Base-by-base conservation (phyloP, 768 basidiomycete genomes). In the Amanita rimosa region DNA sequence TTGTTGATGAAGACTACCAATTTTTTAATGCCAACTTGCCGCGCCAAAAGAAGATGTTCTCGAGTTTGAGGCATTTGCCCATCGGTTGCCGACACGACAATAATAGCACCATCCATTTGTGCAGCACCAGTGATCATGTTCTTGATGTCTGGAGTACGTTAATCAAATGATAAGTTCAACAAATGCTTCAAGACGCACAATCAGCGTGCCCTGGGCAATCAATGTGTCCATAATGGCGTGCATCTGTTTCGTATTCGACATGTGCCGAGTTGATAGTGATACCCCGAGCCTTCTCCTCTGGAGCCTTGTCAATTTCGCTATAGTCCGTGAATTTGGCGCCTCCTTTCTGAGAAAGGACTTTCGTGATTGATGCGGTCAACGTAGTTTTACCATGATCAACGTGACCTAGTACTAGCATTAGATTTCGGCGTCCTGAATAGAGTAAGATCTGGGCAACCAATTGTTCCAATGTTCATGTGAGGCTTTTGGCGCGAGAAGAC, bases 1-100 rank as follows among this genome's bases (percentile, higher is more conserved):
- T 99, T 99, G 85, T 99, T 99, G 67, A 99, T 93, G 75, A 96
- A 99, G 55, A 99, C 96, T 51, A 98, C 92, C 33, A 99, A 80
- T 66, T 84, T 87, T 70, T 94, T 92, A 62, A 99, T 86, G 55
- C 96, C 96, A 55, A 98, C 94, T 71, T 99, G 96, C 60, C 92
- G 89, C 57, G 95, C 95, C 42, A 99, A 81, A 47, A 99, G 84
- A 53, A 99, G 69, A 69, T 99, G 96, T 73, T 99, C 96, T 59
- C 94, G 84, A 44, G 96, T 99, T 67, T 98, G 95, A 48, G 95
- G 96, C 96, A 99, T 99, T 68, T 97, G 94, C 57, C 96, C 96
- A 62, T 99, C 96, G 9, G 91, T 95, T 26, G 96, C 96, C 44
- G 96, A 96, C 26, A 99, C 96, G 56, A 98, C 89, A 58, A 92